Conservation (phyloP, 2,329 filamentous ascomycete genomes). For the Fusarium sp. region DNA sequence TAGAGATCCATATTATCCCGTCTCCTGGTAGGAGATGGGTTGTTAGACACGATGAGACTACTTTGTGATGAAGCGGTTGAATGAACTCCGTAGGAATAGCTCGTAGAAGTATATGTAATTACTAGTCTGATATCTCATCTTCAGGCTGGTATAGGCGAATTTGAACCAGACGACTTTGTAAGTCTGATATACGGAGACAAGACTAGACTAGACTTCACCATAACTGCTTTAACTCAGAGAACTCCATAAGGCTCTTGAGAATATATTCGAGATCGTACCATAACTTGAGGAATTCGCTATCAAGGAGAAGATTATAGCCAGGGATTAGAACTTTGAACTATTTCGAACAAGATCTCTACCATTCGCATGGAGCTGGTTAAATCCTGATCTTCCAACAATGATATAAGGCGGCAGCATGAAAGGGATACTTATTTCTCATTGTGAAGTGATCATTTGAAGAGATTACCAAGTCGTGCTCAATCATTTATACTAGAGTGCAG, state of each 20-base stretch:
- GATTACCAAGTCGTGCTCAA: not conserved
- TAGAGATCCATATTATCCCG: not conserved
- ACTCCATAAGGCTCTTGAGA: not conserved
- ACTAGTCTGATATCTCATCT: not conserved
- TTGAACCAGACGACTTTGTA: not conserved
- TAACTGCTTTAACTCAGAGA: not conserved
- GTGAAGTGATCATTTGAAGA: not conserved
- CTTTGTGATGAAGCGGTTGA: not conserved
- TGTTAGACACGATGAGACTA: not conserved
- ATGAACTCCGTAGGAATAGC: not conserved
- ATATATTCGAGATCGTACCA: not conserved
- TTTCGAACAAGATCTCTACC: not conserved
- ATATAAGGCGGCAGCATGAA: not conserved
- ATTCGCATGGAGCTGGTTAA: too few species aligned
- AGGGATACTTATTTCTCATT: not conserved
- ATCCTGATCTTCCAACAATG: not conserved
- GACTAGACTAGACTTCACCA: not conserved
- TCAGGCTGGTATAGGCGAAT: not conserved
- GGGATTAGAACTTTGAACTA: not conserved
- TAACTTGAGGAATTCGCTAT: too few species aligned
- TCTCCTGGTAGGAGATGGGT: not conserved
- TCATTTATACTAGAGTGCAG: too few species aligned
- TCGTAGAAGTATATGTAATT: not conserved
- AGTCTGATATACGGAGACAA: not conserved
- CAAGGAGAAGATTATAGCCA: not conserved